phyloP scores from a whole-genome alignment of 2,329 filamentous ascomycete genomes.

The Fusarium ambrosium region DNA sequence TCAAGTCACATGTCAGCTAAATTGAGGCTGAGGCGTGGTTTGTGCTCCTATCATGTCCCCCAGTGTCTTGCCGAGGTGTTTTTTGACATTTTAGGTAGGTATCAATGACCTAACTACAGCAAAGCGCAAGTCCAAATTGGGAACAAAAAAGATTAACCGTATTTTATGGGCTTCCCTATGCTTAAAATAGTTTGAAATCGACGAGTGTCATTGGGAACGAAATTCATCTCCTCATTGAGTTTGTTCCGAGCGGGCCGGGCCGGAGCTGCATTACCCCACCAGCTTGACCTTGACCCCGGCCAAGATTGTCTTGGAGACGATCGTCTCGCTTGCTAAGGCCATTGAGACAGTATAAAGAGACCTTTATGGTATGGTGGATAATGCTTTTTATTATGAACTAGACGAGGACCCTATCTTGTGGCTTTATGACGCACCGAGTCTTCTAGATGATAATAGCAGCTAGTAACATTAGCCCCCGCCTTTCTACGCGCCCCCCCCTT shows the following conservation, averaged over 20 bases:
- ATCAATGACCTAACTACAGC: background rate
- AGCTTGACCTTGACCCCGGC: background rate
- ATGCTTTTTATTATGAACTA: background rate
- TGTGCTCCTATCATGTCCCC: background rate
- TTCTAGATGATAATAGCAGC: background rate
- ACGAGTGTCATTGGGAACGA: background rate
- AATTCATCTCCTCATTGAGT: background rate
- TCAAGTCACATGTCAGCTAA: background rate
- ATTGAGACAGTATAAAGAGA: background rate
- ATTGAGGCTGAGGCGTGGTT: background rate
- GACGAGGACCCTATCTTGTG: background rate
- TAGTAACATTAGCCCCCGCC: too few species aligned
- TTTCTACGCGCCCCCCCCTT: too few species aligned
- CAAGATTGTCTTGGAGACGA: background rate
- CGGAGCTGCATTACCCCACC: background rate
- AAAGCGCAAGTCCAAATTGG: rapidly evolving
- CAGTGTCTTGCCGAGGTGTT: background rate
- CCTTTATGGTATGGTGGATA: background rate
- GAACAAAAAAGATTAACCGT: background rate
- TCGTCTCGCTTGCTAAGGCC: background rate
- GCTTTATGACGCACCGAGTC: background rate
- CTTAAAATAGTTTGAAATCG: background rate
- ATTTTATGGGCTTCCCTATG: background rate
- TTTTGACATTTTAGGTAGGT: background rate
- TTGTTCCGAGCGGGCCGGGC: background rate